phyloP scores from a whole-genome alignment of 306 rosid species.

The Sicyos edulis region DNA sequence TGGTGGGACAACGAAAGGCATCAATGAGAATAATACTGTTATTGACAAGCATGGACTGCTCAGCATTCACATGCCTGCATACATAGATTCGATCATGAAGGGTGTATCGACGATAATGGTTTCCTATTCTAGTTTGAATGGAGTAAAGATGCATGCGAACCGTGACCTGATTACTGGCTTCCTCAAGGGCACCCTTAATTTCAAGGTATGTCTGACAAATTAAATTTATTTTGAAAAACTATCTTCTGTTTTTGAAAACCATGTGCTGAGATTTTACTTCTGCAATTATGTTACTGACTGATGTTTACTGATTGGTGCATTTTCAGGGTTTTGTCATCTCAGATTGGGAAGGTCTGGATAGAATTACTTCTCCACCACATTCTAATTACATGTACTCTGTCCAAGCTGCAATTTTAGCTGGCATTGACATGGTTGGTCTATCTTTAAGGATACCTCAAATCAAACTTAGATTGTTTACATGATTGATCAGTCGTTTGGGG shows the following conservation, averaged over 20 bases:
- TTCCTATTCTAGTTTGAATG: slow-evolving; percentile 94
- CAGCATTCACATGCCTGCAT: slow-evolving; percentile 93
- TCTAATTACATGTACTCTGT: slow-evolving; percentile 76
- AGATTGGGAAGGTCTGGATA: slow-evolving; percentile 91
- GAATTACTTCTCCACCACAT: slow-evolving; percentile 68
- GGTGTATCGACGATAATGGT: slow-evolving; percentile 87
- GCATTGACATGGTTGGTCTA: slow-evolving; percentile 81
- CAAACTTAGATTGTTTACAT: slow-evolving; percentile 3
- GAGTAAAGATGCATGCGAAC: slow-evolving; percentile 86
- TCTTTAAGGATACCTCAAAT: slow-evolving; percentile 21
- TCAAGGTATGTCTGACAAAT: slow-evolving; percentile 45
- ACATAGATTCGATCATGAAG: slow-evolving; percentile 64
- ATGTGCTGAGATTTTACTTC: background rate
- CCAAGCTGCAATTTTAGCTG: slow-evolving; percentile 71
- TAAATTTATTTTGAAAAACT: background rate
- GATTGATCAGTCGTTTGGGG: background rate
- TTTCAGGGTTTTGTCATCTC: slow-evolving; percentile 95
- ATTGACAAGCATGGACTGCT: slow-evolving; percentile 61
- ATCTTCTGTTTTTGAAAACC: background rate
- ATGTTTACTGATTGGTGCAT: slow-evolving; percentile 22
- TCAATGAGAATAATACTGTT: slow-evolving; percentile 65
- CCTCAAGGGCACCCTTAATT: slow-evolving; percentile 74
- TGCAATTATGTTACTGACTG: slow-evolving; percentile 16
- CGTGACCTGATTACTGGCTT: slow-evolving; percentile 55
- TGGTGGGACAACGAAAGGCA: slow-evolving; percentile 77